These are phyloP conservation scores for Salix purpurea DNA, from an alignment of 345 rosid species.

Conservation along the genomic window DNA sequence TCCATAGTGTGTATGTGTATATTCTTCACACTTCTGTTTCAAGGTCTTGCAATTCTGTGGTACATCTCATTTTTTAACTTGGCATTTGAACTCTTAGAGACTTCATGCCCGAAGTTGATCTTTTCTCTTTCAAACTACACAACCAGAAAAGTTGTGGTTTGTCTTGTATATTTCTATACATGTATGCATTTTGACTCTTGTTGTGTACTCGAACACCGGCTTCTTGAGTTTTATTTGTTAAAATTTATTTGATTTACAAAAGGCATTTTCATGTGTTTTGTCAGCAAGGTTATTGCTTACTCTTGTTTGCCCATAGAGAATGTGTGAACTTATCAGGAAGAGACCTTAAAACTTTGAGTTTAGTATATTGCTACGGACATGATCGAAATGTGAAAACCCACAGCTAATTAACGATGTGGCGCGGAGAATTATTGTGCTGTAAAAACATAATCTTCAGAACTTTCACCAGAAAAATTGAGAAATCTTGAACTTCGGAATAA, in stretches of 20 bases:
- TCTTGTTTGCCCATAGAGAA: background rate
- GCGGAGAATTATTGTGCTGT: background rate
- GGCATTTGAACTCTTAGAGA: constrained; percentile 3
- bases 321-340: background rate
- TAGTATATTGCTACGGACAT: background rate
- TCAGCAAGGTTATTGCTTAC: background rate
- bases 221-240: background rate
- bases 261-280: background rate
- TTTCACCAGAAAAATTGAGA: background rate
- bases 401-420: background rate
- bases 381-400: background rate
- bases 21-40: background rate
- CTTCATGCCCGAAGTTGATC: background rate
- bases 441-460: background rate
- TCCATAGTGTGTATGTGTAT: background rate
- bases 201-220: constrained; percentile 4
- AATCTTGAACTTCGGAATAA: background rate
- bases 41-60: background rate
- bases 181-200: background rate
- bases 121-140: background rate
- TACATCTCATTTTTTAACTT: background rate
- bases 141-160: background rate
- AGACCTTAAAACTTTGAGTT: background rate
- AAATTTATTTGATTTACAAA: background rate
- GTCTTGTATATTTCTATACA: background rate